Conservation (phyloP, 345 rosid species). For the Litchi chinensis region DNA sequence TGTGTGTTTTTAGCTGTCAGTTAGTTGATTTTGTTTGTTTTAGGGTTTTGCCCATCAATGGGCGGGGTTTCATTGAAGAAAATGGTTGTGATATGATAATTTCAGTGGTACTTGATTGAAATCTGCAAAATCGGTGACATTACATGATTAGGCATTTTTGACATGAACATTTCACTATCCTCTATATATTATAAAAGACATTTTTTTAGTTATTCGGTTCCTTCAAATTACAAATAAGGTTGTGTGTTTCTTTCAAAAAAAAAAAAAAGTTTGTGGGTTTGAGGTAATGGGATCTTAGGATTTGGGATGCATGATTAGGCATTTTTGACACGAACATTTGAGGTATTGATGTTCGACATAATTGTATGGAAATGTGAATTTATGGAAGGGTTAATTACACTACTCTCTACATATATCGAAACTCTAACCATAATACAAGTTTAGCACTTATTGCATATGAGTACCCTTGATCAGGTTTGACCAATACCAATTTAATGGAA, state of each 20-base stretch:
- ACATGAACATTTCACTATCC: not conserved
- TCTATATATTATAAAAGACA: not conserved
- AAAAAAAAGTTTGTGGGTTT: not conserved
- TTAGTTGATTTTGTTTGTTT: constrained; percentile 6
- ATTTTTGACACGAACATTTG: no score
- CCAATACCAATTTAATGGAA: no score
- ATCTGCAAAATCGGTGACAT: not conserved
- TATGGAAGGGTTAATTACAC: no score
- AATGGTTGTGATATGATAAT: not conserved
- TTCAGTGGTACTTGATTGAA: not conserved
- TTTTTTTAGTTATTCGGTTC: no score
- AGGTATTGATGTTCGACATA: no score
- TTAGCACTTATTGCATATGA: no score
- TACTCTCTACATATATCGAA: no score
- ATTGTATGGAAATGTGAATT: no score
- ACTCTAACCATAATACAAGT: no score
- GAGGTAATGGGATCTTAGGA: no score
- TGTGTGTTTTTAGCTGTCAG: not conserved
- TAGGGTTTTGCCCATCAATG: not conserved
- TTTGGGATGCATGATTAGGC: no score
- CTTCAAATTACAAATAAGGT: not conserved
- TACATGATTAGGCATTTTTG: not conserved
- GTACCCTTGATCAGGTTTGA: no score
- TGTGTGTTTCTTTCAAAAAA: not conserved
- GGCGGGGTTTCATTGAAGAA: not conserved